Conservation (phyloP, 306 rosid species). For the Leucaena leucocephala region DNA sequence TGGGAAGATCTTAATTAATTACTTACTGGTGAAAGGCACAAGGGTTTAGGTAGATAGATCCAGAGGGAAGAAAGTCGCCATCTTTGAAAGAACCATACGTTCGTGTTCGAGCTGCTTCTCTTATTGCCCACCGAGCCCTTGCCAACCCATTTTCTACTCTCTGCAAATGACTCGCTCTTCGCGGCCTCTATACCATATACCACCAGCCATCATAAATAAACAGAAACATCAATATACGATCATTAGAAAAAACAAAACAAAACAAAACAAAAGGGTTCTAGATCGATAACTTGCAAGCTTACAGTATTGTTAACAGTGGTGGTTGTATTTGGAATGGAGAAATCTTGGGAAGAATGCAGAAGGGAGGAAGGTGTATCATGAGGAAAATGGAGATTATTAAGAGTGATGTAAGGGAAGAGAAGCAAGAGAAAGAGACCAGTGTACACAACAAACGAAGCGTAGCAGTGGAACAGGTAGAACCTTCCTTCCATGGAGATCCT, state of each 20-base stretch:
- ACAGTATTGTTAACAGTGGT: background rate
- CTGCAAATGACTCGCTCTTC: conserved; percentile 4
- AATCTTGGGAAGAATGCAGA: background rate
- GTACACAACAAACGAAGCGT: conserved; percentile 10
- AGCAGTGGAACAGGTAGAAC: background rate
- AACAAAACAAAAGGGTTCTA: no score
- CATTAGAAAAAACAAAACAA: background rate
- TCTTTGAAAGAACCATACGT: conserved; percentile 31
- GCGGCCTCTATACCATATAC: background rate
- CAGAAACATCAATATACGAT: background rate
- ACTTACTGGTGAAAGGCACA: conserved; percentile 50
- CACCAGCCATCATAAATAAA: background rate
- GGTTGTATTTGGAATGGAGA: background rate
- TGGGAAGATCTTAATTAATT: conserved; percentile 37
- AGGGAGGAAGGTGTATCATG: background rate
- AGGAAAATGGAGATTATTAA: background rate
- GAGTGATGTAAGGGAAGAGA: conserved; percentile 33
- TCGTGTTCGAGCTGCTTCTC: conserved; percentile 44
- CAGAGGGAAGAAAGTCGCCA: conserved; percentile 44
- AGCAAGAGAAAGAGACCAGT: conserved; percentile 44
- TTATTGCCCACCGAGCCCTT: conserved; percentile 50
- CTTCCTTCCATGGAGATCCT: conserved; percentile 37
- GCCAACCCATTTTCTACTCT: conserved; percentile 47
- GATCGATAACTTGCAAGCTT: background rate
- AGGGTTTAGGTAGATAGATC: conserved; percentile 55